These are phyloP conservation scores for Apophysomyces ossiformis DNA, from an alignment of 371 early-diverging fungal genomes.

Conservation along the genomic window DNA sequence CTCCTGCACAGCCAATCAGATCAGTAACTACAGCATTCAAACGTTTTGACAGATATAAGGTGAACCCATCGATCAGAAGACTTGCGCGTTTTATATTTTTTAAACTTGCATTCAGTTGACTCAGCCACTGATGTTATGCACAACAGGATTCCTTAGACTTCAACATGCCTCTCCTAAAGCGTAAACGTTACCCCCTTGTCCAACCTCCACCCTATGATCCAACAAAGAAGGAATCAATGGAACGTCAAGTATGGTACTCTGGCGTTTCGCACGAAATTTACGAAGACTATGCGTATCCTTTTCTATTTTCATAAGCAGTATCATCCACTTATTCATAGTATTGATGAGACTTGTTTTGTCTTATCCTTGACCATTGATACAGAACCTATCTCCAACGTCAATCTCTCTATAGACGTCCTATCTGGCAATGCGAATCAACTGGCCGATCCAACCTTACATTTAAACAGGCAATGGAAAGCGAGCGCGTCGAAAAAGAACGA, in stretches of 20 bases:
- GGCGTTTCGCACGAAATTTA: constrained; percentile 85
- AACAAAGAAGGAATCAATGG: constrained; percentile 44
- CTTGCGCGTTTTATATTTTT: constrained; percentile 5
- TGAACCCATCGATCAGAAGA: not conserved
- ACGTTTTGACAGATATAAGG: constrained; percentile 3
- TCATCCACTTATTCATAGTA: not conserved
- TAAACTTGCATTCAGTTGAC: constrained; percentile 1
- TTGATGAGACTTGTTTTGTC: not conserved
- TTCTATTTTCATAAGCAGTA: not conserved
- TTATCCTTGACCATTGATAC: constrained; percentile 20
- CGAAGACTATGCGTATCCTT: constrained; percentile 75
- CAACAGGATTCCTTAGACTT: not conserved
- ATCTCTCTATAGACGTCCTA: constrained; percentile 67
- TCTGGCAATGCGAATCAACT: constrained; percentile 83
- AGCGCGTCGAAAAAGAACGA: constrained; percentile 62
- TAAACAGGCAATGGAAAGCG: constrained; percentile 78
- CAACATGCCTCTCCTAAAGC: constrained; percentile 65
- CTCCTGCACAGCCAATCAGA: not conserved
- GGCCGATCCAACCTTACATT: constrained; percentile 79
- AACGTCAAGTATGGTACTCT: constrained; percentile 76
- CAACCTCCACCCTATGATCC: constrained; percentile 48
- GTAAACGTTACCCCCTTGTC: constrained; percentile 51
- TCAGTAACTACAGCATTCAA: not conserved
- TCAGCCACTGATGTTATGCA: constrained; percentile 12
- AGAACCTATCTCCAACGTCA: constrained; percentile 78